phyloP scores from a whole-genome alignment of 495 filamentous ascomycete species.

The Xylaria nigripes region DNA sequence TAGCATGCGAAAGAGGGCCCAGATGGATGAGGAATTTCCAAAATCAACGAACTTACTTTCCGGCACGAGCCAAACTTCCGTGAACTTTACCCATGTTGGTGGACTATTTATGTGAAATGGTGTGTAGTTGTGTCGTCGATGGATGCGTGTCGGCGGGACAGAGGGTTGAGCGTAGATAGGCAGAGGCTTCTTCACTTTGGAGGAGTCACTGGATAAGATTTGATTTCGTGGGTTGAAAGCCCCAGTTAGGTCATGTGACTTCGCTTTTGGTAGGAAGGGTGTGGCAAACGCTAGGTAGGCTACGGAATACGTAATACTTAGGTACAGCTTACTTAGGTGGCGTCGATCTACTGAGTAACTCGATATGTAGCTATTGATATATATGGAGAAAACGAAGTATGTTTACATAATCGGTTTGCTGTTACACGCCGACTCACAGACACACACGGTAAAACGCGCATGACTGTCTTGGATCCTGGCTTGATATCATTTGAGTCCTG shows the following conservation, averaged over 20 bases:
- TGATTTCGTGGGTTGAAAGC: slow-evolving; percentile 9
- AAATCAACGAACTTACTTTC: slow-evolving; percentile 30
- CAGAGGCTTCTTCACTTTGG: slow-evolving; percentile 1
- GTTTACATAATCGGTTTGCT: too few relatives aligned
- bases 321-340: too few relatives aligned
- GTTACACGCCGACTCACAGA: too few relatives aligned
- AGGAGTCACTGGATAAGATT: not conserved
- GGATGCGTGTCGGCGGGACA: slow-evolving; percentile 7
- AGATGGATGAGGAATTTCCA: not conserved
- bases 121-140: slow-evolving; percentile 12
- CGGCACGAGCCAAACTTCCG: slow-evolving; percentile 91
- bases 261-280: slow-evolving; percentile 2
- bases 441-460: too few relatives aligned
- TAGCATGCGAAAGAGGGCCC: not conserved
- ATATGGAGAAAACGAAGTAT: too few relatives aligned
- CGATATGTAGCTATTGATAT: too few relatives aligned
- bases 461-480: too few relatives aligned
- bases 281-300: too few relatives aligned
- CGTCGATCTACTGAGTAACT: too few relatives aligned
- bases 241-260: slow-evolving; percentile 7
- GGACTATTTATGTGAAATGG: not conserved
- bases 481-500: too few relatives aligned
- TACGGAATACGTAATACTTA: too few relatives aligned
- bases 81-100: slow-evolving; percentile 82
- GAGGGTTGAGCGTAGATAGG: not conserved